phyloP scores from a whole-genome alignment of 1,139 yeast genomes.

The Debaryomycetaceae sp. region DNA sequence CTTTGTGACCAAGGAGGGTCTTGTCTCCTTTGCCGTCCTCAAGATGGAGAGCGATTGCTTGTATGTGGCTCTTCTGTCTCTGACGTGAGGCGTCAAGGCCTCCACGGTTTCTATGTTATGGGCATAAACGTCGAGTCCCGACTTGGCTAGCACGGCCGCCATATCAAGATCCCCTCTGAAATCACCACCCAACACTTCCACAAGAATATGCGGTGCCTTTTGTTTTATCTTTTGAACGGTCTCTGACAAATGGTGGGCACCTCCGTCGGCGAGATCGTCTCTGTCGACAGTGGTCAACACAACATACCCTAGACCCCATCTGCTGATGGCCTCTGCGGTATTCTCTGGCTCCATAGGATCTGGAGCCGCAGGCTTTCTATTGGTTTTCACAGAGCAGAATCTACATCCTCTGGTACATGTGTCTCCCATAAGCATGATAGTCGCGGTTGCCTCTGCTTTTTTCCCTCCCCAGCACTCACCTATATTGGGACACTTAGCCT shows the following conservation, averaged over 20 bases:
- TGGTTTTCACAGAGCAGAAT: conserved; percentile 94
- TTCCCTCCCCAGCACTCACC: conserved; percentile 99
- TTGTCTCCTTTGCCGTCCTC: conserved; percentile 72
- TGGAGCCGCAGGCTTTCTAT: conserved; percentile 78
- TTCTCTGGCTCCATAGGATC: conserved; percentile 97
- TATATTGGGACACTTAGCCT: conserved; percentile 97
- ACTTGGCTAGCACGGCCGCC: conserved; percentile 75
- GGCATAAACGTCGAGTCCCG: conserved; percentile 95
- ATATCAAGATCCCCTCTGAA: conserved; percentile 84
- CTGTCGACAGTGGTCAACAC: conserved; percentile 97
- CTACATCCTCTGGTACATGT: conserved; percentile 98
- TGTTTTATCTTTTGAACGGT: conserved; percentile 81
- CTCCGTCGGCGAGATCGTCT: conserved; percentile 93
- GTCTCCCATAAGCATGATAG: conserved; percentile 97
- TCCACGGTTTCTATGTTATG: conserved; percentile 97
- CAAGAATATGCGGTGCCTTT: conserved; percentile 87
- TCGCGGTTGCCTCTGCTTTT: conserved; percentile 96
- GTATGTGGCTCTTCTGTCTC: conserved; percentile 96
- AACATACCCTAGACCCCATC: conserved; percentile 99
- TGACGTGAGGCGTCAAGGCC: conserved; percentile 86
- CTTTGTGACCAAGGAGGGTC: conserved; percentile 78
- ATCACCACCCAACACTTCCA: conserved; percentile 94
- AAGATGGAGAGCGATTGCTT: conserved; percentile 81
- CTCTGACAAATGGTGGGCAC: conserved; percentile 84
- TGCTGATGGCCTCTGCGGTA: conserved; percentile 93